Base-by-base conservation (phyloP, 805 yeast species). In the Monosporozyma aquatica region DNA sequence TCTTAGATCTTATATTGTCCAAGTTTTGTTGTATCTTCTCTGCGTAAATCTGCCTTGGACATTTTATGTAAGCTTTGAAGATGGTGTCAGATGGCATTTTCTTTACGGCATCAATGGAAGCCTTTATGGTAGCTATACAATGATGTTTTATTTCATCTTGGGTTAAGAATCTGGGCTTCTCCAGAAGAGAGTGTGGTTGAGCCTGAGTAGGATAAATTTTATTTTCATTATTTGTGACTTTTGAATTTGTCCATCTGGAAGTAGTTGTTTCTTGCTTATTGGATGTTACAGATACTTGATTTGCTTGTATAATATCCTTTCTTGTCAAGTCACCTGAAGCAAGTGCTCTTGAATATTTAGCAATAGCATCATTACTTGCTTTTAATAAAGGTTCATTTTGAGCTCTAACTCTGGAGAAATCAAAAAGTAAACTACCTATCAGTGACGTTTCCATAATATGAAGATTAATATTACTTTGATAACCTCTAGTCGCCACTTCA, bases 61-160 rank as follows among this genome's bases (percentile, higher is more conserved):
- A 55, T 41, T 51, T 58, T 9, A 62, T 49, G 40, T 59, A 62
- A 4, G 54, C 48, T 23, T 59, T 62, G 27, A 61, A 47, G 15
- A 62, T 61, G 40, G 61, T 60, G 26, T 59, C 55, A 2, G 63
- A 52, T 10, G 61, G 53, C 35, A 52, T 58, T 3, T 43, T 43
- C 41, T 52, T 54, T 18, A 56, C 50, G 10, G 45, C 38, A 23
- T 54, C 60, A n/a, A 44, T 48, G 2, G 61, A 48, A 2, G 63
- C 59, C 24, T 45, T 48, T 4, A 61, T 41, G 1, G 58, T 56
- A 3, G 56, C 60, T 5, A 53, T 35, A 37, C 64, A 61, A 38
- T 57, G 57, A 17, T 56, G 53, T 43, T 50, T 57, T 22, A 59
- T 56, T 38, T 59, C 52, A 20, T 56, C 60, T 40, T 53, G 61